These are phyloP conservation scores for Dioscorea cayenensis DNA, from an alignment of 116 monocot genomes.

Conservation along the genomic window DNA sequence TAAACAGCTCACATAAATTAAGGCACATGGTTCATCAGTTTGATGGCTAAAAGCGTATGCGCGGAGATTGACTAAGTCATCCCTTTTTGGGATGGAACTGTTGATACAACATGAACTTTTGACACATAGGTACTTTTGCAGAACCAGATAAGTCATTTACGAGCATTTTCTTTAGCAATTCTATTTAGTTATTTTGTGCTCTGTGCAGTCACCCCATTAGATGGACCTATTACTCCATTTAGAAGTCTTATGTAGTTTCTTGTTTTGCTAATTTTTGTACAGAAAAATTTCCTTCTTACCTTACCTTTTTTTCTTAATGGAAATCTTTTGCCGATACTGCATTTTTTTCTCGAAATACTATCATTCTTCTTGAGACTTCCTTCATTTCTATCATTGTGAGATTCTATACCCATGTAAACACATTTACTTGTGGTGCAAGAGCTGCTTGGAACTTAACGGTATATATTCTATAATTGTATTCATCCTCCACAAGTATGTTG, in stretches of 20 bases:
- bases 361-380: not conserved
- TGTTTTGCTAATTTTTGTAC: constrained; percentile 15
- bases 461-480: no score
- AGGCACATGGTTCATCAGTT: not conserved
- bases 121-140: not conserved
- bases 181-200: constrained; percentile 6
- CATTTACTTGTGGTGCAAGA: no score
- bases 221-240: constrained; percentile 3
- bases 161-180: not conserved
- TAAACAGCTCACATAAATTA: not conserved
- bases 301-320: constrained; percentile 5
- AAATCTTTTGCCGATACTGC: constrained; percentile 16
- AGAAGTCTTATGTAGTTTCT: constrained; percentile 14
- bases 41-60: not conserved
- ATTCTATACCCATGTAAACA: no score
- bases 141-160: constrained; percentile 1
- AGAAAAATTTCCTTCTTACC: constrained; percentile 7
- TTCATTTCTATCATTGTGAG: not conserved
- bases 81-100: not conserved
- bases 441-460: no score
- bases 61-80: not conserved
- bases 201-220: constrained; percentile 1
- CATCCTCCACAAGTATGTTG: no score
- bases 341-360: constrained; percentile 4
- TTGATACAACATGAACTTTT: not conserved